A percentile compares a stretch with the other conserved stretches of the same genome.
Evolutionary conservation across 768 basidiomycete genomes (phyloP).

Genomic region (Lepiota brunneoincarnata): DNA sequence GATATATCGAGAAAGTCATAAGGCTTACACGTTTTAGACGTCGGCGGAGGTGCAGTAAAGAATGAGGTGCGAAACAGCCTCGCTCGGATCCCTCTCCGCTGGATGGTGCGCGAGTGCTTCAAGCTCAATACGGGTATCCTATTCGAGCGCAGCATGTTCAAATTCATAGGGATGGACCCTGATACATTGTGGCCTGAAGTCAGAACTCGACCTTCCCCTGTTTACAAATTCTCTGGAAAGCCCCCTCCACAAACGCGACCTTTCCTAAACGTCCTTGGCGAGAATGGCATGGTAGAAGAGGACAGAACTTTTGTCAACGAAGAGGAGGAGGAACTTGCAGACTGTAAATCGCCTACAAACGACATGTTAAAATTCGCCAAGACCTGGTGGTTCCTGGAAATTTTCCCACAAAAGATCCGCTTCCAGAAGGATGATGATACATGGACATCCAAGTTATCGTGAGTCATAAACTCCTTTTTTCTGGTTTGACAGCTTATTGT

Average conservation of each 20-base stretch:
- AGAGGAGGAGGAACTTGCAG: constrained; percentile 60
- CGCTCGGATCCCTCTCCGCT: constrained; percentile 70
- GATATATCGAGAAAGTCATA: neutral
- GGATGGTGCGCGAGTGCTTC: constrained; percentile 74
- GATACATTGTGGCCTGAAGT: constrained; percentile 43
- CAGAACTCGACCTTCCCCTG: constrained; percentile 36
- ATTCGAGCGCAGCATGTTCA: constrained; percentile 48
- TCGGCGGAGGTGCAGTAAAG: constrained; percentile 68
- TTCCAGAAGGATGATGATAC: constrained; percentile 39
- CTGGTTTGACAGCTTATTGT: neutral
- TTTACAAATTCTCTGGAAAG: constrained; percentile 24
- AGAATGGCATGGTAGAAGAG: constrained; percentile 21
- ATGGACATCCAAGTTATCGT: constrained; percentile 37
- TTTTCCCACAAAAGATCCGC: constrained; percentile 37
- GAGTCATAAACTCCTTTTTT: constrained; percentile 15
- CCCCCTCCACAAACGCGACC: constrained; percentile 20
- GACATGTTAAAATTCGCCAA: constrained; percentile 52
- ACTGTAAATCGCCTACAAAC: constrained; percentile 47
- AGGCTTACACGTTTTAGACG: constrained; percentile 40
- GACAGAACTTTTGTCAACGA: constrained; percentile 38
- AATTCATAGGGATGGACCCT: constrained; percentile 43
- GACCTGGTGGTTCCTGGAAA: constrained; percentile 69
- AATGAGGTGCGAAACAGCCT: constrained; percentile 59
- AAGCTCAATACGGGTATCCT: constrained; percentile 53
- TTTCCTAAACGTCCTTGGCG: constrained; percentile 17